Evolutionary conservation across 176 grass and related monocot genomes (phyloP).

Genomic region (Carex myosuroides): DNA sequence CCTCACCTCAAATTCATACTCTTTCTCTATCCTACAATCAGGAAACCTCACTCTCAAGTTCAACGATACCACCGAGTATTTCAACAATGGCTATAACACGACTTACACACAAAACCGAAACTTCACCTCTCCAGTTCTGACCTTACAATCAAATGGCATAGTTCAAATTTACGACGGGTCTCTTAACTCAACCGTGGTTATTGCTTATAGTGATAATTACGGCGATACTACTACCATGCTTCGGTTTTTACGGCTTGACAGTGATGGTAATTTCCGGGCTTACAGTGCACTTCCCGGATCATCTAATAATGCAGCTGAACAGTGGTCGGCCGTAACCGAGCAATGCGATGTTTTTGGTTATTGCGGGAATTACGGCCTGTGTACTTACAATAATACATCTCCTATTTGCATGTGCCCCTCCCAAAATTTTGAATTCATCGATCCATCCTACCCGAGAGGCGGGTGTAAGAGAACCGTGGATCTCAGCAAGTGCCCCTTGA

Average conservation of each 20-base stretch:
- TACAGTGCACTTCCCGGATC: constrained; percentile 48
- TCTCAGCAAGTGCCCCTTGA: constrained; percentile 54
- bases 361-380: constrained; percentile 88
- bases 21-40: constrained; percentile 31
- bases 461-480: constrained; percentile 48
- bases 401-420: constrained; percentile 78
- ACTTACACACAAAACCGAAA: constrained; percentile 54
- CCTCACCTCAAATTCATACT: constrained; percentile 40
- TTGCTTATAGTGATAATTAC: constrained; percentile 93
- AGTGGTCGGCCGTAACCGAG: constrained; percentile 88
- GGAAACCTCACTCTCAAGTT: constrained; percentile 76
- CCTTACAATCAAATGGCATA: constrained; percentile 75
- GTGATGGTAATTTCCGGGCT: constrained; percentile 82
- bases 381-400: constrained; percentile 68
- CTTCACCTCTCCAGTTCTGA: constrained; percentile 47
- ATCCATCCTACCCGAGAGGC: constrained; percentile 10
- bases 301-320: constrained; percentile 11
- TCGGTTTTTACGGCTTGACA: constrained; percentile 66
- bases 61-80: constrained; percentile 38
- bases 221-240: constrained; percentile 64
- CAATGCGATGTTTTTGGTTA: constrained; percentile 96
- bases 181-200: constrained; percentile 40
- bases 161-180: constrained; percentile 49
- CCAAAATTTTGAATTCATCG: constrained; percentile 36
- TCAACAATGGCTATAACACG: constrained; percentile 76